Evolutionary conservation across 2,329 filamentous ascomycete species (phyloP), one percentile per base, ranked within the genome.

Genomic region (Aspergillus phoenicis): DNA sequence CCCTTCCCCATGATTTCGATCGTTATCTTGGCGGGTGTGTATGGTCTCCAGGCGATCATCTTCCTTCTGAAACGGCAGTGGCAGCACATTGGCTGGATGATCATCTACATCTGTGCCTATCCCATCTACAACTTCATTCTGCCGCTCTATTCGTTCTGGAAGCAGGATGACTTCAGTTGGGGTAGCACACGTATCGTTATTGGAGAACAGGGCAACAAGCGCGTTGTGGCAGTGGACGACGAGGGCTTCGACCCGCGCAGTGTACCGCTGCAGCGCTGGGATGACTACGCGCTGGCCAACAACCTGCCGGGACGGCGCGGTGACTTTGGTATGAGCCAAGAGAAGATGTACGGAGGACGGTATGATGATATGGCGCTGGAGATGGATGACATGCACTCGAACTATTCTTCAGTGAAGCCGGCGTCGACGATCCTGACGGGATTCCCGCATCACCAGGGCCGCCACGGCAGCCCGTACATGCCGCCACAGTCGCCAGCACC

Each of bases 111-210:
- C 64, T 69, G 96, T n/a, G 95, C 95, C 2, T 97, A 91, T 82
- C 95, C 95, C 0, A 90, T 99, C 69, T 97, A 94, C 82, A 95
- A 90, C 4, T 91, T 99, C 70, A 75, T 96, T 64, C 85, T 99
- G 11, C 95, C 95, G 0, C 81, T 99, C 65, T 99, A 98, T 82
- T 97, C 94, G 0, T 99, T 99, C 89, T 99, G 95, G 95, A 96
- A 97, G 79, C 93, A 97, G 77, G 95, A 99, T 78, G 94, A 99
- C 80, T 99, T 99, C 84, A 89, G 89, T 2, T 99, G 95, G 95
- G 95, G 95, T 84, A 98, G 95, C 81, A 99, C 95, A 1, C 93
- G 95, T 85, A 88, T 99, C 66, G 95, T 99, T 68, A 91, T 98
- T 67, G 94, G 93, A 62, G 95, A 99, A 77, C 92, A 94, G 77